phyloP scores from a whole-genome alignment of 345 rosid species.

The Gossypium stocksii region DNA sequence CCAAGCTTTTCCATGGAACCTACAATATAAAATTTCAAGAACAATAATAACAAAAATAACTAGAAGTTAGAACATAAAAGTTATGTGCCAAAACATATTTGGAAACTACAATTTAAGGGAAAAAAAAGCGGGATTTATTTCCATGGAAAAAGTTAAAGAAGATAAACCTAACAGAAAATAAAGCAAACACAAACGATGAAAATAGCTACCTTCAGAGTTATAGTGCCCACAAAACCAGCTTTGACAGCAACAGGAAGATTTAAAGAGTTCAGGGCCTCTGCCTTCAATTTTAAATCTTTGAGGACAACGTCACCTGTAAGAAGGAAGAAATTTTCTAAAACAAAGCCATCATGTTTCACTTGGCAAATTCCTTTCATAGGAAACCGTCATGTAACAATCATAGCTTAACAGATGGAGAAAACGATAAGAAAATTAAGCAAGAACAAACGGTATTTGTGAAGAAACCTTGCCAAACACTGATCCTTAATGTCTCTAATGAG shows the following conservation, averaged over 20 bases:
- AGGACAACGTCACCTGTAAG: constrained; percentile 89
- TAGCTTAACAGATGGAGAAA: neutral
- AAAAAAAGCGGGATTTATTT: neutral
- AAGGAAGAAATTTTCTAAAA: constrained; percentile 13
- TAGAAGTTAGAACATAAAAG: constrained; percentile 3
- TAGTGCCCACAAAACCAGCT: constrained; percentile 95
- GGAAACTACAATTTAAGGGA: neutral
- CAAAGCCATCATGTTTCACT: constrained; percentile 13
- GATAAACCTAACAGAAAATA: neutral
- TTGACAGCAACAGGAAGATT: constrained; percentile 92
- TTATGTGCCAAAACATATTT: constrained; percentile 3
- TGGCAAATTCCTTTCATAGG: neutral
- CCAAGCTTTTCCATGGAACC: constrained; percentile 99
- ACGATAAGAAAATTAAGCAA: neutral
- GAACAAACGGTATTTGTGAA: neutral
- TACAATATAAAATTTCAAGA: constrained; percentile 24
- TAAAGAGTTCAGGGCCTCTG: constrained; percentile 87
- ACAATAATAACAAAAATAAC: constrained; percentile 7
- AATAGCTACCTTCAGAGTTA: constrained; percentile 72
- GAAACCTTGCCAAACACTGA: constrained; percentile 98
- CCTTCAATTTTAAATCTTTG: constrained; percentile 86
- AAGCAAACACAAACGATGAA: neutral
- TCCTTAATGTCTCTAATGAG: constrained; percentile 82
- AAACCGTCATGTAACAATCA: constrained; percentile 3
- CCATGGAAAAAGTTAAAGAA: neutral